Evolutionary conservation across 805 yeast genomes (phyloP), one percentile per base, ranked within the genome.

Genomic region (Kazachstania africana): DNA sequence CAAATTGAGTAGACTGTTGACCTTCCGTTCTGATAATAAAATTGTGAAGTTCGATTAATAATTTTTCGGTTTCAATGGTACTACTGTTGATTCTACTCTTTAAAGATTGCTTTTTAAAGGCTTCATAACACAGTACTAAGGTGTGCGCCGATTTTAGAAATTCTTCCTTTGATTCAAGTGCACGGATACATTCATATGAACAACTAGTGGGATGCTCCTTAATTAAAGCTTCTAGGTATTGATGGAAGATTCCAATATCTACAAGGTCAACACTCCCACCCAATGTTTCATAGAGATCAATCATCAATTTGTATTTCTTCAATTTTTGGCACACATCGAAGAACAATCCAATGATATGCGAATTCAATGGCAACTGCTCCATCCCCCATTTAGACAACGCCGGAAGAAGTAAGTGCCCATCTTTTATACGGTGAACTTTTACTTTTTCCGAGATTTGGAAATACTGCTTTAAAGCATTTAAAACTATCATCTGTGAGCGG

Each of bases 71-170:
- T 18, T 26, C 33, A 4, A 14, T 32, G 12, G 29, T 31, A 29
- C 45, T 34, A 6, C 22, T 29, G 23, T 40, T 35, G 3, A 37
- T 31, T 10, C 22, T 29, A 16, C 36, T 36, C 24, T 43, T 54
- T 9, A 28, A 20, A 3, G 55, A 43, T 30, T 47, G 51, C 22
- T 36, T 44, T 17, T 38, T 37, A 25, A 48, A 49, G 4, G 55
- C 44, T 35, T 42, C 40, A 28, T 50, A 51, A 6, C 47, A 36
- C 16, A 49, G 24, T 5, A 46, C 26, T 17, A 50, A 16, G 3
- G 45, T 37, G 14, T 41, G 46, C 16, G 35, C 43, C 4, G 43
- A 29, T 9, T n/a, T n/a, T n/a, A n/a, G n/a, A n/a, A n/a, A n/a
- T n/a, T n/a, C n/a, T n/a, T n/a, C n/a, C n/a, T n/a, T n/a, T n/a